Evolutionary conservation across 176 grass and related monocot genomes (phyloP).

Genomic region (Oryza brachyantha): DNA sequence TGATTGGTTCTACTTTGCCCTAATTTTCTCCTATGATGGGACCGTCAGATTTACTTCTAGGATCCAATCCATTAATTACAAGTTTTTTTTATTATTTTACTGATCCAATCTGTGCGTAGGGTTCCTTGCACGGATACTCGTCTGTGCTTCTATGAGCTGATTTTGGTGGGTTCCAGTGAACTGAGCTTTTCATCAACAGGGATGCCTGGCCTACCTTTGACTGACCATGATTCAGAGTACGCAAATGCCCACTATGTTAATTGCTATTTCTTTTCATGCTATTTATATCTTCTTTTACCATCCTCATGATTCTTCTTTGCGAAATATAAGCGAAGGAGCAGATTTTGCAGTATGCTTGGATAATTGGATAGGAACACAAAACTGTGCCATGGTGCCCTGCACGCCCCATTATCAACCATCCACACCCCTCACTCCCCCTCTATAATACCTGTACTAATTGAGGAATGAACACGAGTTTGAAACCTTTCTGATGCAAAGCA

Average conservation of each 20-base stretch:
- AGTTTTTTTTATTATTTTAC: not conserved
- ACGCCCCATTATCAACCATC: not conserved
- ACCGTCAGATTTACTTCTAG: slow-evolving; percentile 17
- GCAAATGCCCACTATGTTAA: not conserved
- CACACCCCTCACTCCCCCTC: not conserved
- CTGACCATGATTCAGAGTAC: slow-evolving; percentile 52
- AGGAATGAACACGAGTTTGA: not conserved
- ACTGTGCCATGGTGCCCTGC: not conserved
- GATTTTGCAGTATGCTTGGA: not conserved
- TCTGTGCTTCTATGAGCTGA: not conserved
- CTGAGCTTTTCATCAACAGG: slow-evolving; percentile 2
- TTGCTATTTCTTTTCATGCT: not conserved
- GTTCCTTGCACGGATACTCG: slow-evolving; percentile 4
- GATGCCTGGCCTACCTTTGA: slow-evolving; percentile 70
- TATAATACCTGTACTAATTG: not conserved
- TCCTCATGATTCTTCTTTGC: not conserved
- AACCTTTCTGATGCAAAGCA: too few relatives aligned
- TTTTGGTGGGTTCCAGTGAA: slow-evolving; percentile 17
- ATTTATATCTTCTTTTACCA: slow-evolving; percentile 17
- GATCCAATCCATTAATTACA: slow-evolving; percentile 18
- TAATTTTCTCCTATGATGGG: not conserved
- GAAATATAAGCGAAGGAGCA: slow-evolving; percentile 10
- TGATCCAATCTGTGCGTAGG: slow-evolving; percentile 18
- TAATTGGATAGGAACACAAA: not conserved
- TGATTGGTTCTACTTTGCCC: not conserved